Evolutionary conservation across 2,329 filamentous ascomycete genomes (phyloP).

Genomic region (Cladosporium oxysporum): DNA sequence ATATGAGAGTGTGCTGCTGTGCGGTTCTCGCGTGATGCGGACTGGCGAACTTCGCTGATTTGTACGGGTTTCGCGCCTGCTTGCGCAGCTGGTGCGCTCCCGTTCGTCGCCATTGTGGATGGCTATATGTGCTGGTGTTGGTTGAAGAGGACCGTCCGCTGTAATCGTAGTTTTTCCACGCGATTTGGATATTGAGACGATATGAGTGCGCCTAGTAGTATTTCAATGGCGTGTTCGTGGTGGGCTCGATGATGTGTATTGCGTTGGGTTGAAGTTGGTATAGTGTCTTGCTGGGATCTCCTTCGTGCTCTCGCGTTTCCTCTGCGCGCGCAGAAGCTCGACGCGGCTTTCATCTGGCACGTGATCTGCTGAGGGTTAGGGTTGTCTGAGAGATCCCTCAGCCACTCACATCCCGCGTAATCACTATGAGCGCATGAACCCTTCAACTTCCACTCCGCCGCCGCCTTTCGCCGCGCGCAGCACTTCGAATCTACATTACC

Average conservation of each 20-base stretch:
- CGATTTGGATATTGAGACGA: background rate
- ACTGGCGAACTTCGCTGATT: constrained; percentile 39
- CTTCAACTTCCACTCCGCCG: constrained; percentile 12
- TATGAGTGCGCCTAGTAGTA: background rate
- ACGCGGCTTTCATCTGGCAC: constrained; percentile 7
- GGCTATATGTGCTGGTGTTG: background rate
- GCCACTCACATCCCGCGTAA: constrained; percentile 15
- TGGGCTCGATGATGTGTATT: background rate
- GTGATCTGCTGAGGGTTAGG: constrained; percentile 5
- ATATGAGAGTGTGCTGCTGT: constrained; percentile 98
- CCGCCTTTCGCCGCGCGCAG: background rate
- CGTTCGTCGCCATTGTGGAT: constrained; percentile 31
- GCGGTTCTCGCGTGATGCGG: constrained; percentile 74
- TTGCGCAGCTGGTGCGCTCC: constrained; percentile 27
- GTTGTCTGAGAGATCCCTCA: background rate
- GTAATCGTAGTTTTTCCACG: background rate
- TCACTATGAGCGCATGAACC: constrained; percentile 9
- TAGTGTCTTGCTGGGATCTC: background rate
- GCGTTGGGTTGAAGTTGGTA: background rate
- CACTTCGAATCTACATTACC: background rate
- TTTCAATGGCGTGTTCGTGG: background rate
- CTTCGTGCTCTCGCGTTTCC: constrained; percentile 16
- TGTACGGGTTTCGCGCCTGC: constrained; percentile 36
- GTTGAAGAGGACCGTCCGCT: background rate
- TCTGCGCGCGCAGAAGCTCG: constrained; percentile 12